Conservation (phyloP, 768 basidiomycete genomes). For the Tricholoma flavovirens region DNA sequence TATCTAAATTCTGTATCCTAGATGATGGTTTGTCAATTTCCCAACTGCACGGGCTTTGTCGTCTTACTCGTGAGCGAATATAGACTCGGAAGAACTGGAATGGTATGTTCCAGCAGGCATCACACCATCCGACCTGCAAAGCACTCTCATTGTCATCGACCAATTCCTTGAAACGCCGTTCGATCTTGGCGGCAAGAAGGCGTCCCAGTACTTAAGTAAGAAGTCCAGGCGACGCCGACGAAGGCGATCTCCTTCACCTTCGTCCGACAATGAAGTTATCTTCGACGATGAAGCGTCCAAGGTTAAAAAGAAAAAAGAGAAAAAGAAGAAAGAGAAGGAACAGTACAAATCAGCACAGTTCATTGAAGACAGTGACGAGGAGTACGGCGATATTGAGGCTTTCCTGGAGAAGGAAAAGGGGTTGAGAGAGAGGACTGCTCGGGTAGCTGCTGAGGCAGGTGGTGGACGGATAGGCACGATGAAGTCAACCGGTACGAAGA, state of each 20-base stretch:
- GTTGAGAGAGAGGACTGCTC: constrained; percentile 49
- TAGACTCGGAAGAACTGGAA: constrained; percentile 67
- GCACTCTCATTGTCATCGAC: constrained; percentile 68
- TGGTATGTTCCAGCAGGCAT: constrained; percentile 83
- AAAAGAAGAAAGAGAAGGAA: constrained; percentile 52
- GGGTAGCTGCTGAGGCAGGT: constrained; percentile 39
- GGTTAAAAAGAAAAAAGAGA: constrained; percentile 61
- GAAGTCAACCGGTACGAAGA: constrained; percentile 47
- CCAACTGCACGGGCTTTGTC: constrained; percentile 1
- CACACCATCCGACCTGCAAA: constrained; percentile 59
- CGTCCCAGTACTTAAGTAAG: constrained; percentile 64
- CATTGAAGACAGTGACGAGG: constrained; percentile 87
- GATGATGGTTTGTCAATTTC: constrained; percentile 50
- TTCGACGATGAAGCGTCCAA: constrained; percentile 31
- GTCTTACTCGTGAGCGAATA: constrained; percentile 3
- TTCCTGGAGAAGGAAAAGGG: constrained; percentile 76
- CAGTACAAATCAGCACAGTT: constrained; percentile 85
- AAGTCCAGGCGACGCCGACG: constrained; percentile 51
- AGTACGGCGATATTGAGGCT: constrained; percentile 71
- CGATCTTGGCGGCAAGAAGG: constrained; percentile 73
- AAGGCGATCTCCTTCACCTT: constrained; percentile 39
- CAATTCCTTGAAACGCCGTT: constrained; percentile 81
- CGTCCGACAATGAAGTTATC: constrained; percentile 37
- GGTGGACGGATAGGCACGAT: constrained; percentile 41
- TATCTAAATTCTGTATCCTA: constrained; percentile 64